Conservation (phyloP, 768 basidiomycete genomes). For the Chalciporus chontae region DNA sequence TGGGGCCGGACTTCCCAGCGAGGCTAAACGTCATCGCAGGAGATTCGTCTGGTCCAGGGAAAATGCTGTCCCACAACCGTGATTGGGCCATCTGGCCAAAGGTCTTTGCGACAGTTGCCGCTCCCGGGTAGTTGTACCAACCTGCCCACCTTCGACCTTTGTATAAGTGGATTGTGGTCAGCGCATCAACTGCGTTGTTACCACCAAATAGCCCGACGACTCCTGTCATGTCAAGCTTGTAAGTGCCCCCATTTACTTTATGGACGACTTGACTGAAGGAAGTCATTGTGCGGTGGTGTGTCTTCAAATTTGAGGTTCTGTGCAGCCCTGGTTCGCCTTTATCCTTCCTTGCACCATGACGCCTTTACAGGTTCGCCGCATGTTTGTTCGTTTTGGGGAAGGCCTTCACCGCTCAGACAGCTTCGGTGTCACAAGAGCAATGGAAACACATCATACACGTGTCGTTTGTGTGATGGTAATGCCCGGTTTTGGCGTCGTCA, state of each 20-base stretch:
- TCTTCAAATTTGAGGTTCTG: not conserved
- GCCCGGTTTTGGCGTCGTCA: too few species aligned
- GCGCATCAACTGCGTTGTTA: slow-evolving; percentile 29
- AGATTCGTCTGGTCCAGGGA: slow-evolving; percentile 28
- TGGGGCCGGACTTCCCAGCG: slow-evolving; percentile 43
- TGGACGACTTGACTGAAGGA: slow-evolving; percentile 13
- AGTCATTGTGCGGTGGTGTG: slow-evolving; percentile 7
- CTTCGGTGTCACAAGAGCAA: not conserved
- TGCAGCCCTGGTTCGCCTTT: not conserved
- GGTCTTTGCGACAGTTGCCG: slow-evolving; percentile 28
- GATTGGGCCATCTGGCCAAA: slow-evolving; percentile 29
- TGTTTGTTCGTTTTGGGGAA: not conserved
- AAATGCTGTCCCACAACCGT: slow-evolving; percentile 30
- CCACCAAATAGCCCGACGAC: slow-evolving; percentile 35
- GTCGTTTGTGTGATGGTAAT: not conserved
- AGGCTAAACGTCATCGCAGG: slow-evolving; percentile 27
- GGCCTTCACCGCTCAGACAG: not conserved
- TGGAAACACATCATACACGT: not conserved
- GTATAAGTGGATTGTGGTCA: slow-evolving; percentile 31
- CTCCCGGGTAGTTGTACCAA: slow-evolving; percentile 37
- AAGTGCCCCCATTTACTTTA: slow-evolving; percentile 8
- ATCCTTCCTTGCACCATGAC: not conserved
- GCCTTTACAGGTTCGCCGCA: not conserved
- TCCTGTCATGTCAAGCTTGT: slow-evolving; percentile 25
- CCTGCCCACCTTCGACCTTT: slow-evolving; percentile 29